Percentiles rank a stretch among this genome's conserved stretches.
phyloP scores from a whole-genome alignment of 371 early-diverging fungal species.

The Saksenaea oblongispora region DNA sequence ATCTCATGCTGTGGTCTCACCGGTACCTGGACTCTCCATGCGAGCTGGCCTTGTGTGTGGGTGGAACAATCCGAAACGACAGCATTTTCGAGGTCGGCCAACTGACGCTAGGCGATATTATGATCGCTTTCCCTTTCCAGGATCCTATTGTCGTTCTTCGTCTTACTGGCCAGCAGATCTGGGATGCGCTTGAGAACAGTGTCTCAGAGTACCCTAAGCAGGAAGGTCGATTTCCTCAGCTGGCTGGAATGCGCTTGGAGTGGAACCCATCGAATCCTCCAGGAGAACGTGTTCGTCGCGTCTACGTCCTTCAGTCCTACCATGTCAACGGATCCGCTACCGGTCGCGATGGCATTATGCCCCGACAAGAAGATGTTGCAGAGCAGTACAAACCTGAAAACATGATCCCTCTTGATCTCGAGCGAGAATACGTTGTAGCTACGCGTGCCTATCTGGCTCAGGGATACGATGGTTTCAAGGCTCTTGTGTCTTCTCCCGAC shows the following conservation, averaged over 20 bases:
- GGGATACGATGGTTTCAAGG: constrained; percentile 62
- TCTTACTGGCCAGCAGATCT: constrained; percentile 56
- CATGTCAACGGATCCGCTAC: neutral
- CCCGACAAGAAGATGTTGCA: constrained; percentile 7
- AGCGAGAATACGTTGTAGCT: constrained; percentile 49
- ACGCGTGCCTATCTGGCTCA: constrained; percentile 60
- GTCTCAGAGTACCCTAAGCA: constrained; percentile 64
- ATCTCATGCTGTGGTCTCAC: constrained; percentile 59
- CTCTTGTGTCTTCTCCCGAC: constrained; percentile 36
- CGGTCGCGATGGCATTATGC: constrained; percentile 15
- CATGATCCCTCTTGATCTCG: constrained; percentile 45
- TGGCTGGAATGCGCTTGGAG: constrained; percentile 58
- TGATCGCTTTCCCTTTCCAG: constrained; percentile 65
- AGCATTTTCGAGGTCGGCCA: constrained; percentile 52
- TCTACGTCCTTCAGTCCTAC: constrained; percentile 8
- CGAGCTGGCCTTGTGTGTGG: constrained; percentile 53
- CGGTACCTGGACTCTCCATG: constrained; percentile 35
- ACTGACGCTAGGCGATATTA: constrained; percentile 57
- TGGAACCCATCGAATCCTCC: constrained; percentile 53
- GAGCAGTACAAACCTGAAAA: constrained; percentile 26
- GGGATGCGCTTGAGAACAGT: constrained; percentile 60
- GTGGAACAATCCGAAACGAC: constrained; percentile 65
- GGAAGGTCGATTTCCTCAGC: constrained; percentile 68
- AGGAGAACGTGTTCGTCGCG: constrained; percentile 45
- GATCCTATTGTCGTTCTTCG: constrained; percentile 64